Conservation (phyloP, 176 grass and related monocot species). For the Triticum dicoccoides region DNA sequence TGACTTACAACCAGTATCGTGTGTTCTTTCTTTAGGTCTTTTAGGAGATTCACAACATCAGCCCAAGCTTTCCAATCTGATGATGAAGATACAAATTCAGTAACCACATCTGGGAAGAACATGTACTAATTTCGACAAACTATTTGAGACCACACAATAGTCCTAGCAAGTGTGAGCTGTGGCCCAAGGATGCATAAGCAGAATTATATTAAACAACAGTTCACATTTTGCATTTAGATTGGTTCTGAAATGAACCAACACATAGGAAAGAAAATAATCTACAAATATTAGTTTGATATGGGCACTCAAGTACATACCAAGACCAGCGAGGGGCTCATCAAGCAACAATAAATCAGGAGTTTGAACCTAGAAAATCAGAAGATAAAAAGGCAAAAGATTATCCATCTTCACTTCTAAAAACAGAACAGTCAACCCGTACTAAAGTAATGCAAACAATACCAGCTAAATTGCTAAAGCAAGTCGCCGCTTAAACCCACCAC, state of each 20-base stretch:
- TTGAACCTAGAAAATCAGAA: slow-evolving; percentile 64
- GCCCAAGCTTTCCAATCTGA: slow-evolving; percentile 91
- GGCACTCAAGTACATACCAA: slow-evolving; percentile 46
- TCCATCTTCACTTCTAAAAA: no score
- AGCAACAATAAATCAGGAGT: slow-evolving; percentile 83
- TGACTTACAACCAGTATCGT: slow-evolving; percentile 84
- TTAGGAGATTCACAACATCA: slow-evolving; percentile 88
- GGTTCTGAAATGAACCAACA: not conserved
- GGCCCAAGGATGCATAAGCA: not conserved
- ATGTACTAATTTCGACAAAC: not conserved
- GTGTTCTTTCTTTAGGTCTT: slow-evolving; percentile 62
- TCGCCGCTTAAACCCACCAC: no score
- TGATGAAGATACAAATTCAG: not conserved
- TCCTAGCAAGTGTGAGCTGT: not conserved
- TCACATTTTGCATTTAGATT: not conserved
- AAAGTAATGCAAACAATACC: no score
- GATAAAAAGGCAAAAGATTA: not conserved
- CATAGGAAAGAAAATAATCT: slow-evolving; percentile 2
- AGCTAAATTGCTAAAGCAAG: no score
- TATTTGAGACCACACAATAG: not conserved
- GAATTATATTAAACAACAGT: not conserved
- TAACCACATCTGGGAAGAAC: not conserved
- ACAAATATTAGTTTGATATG: not conserved
- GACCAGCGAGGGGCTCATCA: slow-evolving; percentile 88
- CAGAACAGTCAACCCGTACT: no score